Evolutionary conservation across 768 basidiomycete genomes (phyloP), one percentile per base, ranked within the genome.

Genomic region (Termitomyces sp.): DNA sequence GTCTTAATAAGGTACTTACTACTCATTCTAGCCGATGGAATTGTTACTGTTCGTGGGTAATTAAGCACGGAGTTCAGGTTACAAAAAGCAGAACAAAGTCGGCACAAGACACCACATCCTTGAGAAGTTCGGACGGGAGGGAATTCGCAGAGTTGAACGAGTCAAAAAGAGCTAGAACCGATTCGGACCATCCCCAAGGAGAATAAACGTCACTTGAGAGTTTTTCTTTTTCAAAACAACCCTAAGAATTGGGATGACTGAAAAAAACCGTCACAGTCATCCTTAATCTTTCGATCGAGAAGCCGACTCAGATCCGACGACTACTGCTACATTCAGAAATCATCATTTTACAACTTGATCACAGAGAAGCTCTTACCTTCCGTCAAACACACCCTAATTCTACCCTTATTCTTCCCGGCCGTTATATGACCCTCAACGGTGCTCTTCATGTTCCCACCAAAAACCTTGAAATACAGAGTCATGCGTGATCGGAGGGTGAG

Each of bases 71-170:
- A 6, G 19, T 24, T 26, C n/a, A 47, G n/a, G 11, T 50, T 15
- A 54, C 54, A 30, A 61, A 48, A 28, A 51, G 60, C 19, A 58
- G 35, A 34, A 58, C 51, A n/a, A 61, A 46, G 44, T 51, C 35
- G 28, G 40, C 4, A 15, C 40, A 28, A 17, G 15, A 10, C 14
- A 21, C 15, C 7, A 37, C 42, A 41, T 57, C 41, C 30, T 44
- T 59, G 51, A 17, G 61, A 54, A n/a, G 51, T 49, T 19, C 30
- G 42, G 7, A 46, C 42, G 15, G 38, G 7, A 46, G 45, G 15
- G 38, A 44, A 38, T 50, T 51, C 54, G 12, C 2, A 7, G 11
- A 37, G 19, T 38, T n/a, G n/a, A n/a, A n/a, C n/a, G n/a, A n/a
- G n/a, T n/a, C n/a, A 32, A 48, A 14, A 28, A 17, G 19, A 21